Percentiles rank a stretch among this genome's conserved stretches.
phyloP scores from a whole-genome alignment of 2,329 filamentous ascomycete genomes.

The Sphaceloma murrayae region DNA sequence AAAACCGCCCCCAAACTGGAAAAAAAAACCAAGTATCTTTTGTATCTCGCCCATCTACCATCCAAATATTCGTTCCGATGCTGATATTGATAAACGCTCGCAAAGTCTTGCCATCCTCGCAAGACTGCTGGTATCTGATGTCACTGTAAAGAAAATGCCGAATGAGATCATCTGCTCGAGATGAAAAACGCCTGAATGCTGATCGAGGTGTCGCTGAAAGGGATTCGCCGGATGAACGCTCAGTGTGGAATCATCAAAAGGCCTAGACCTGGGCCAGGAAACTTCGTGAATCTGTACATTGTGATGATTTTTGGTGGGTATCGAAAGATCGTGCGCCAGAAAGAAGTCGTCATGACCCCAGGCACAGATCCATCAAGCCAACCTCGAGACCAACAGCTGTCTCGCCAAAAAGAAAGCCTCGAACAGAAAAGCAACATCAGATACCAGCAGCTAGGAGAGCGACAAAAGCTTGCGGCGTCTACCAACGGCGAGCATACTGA shows the following conservation, averaged over 20 bases:
- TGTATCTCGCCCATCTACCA: constrained; percentile 9
- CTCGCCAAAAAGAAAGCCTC: constrained; percentile 3
- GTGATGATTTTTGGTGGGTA: background rate
- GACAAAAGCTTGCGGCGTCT: constrained; percentile 23
- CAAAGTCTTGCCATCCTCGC: constrained; percentile 3
- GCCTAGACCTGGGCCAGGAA: constrained; percentile 16
- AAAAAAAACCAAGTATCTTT: constrained; percentile 14
- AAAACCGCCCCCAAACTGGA: background rate
- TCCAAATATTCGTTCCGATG: constrained; percentile 6
- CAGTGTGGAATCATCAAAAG: constrained; percentile 14
- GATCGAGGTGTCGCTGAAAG: constrained; percentile 14
- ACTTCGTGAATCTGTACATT: constrained; percentile 21
- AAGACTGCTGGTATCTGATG: constrained; percentile 13
- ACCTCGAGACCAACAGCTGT: constrained; percentile 14
- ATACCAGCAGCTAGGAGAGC: constrained; percentile 18
- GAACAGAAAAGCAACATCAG: constrained; percentile 15
- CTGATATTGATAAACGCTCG: constrained; percentile 13
- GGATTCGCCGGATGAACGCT: constrained; percentile 11
- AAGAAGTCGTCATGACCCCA: constrained; percentile 9
- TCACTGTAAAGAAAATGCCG: constrained; percentile 12
- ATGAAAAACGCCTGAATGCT: constrained; percentile 15
- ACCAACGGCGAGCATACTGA: constrained; percentile 44
- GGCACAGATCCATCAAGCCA: constrained; percentile 6
- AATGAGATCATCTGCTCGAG: background rate
- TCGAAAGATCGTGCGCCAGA: constrained; percentile 8